Evolutionary conservation across 1,139 yeast species (phyloP).

Genomic region (Yamadazyma dendronema): DNA sequence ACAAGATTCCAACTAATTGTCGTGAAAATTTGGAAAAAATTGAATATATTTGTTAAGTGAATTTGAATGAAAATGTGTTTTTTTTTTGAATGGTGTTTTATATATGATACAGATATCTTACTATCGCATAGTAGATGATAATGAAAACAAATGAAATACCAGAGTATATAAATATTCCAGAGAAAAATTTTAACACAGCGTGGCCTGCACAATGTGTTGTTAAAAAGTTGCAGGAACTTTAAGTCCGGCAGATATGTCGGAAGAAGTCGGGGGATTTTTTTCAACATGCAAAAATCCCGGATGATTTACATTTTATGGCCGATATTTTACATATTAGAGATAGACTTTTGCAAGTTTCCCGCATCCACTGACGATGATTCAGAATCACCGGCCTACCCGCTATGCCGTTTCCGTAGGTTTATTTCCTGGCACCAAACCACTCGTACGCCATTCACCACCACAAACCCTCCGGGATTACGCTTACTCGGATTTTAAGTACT

Average conservation of each 20-base stretch:
- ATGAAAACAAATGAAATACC: slow-evolving; percentile 1
- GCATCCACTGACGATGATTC: not conserved
- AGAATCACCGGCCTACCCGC: slow-evolving; percentile 1
- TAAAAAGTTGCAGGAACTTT: slow-evolving; percentile 2
- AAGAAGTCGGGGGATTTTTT: slow-evolving; percentile 1
- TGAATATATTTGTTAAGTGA: not conserved
- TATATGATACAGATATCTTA: not conserved
- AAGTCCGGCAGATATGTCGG: slow-evolving; percentile 7
- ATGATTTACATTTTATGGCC: not conserved
- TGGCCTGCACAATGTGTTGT: slow-evolving; percentile 6
- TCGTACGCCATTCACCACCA: no score
- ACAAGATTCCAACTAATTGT: not conserved
- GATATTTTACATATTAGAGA: not conserved
- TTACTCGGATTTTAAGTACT: no score
- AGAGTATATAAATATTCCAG: not conserved
- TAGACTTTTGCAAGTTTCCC: not conserved
- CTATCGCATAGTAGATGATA: slow-evolving; percentile 1
- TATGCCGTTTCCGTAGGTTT: not conserved
- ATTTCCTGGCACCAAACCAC: not conserved
- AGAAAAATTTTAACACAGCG: slow-evolving; percentile 7
- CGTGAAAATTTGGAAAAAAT: not conserved
- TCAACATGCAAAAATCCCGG: not conserved
- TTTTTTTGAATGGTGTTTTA: not conserved
- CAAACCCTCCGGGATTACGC: not conserved
- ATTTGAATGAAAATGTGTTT: not conserved